phyloP scores from a whole-genome alignment of 2,329 filamentous ascomycete species.

The Tricladium varicosporioides region DNA sequence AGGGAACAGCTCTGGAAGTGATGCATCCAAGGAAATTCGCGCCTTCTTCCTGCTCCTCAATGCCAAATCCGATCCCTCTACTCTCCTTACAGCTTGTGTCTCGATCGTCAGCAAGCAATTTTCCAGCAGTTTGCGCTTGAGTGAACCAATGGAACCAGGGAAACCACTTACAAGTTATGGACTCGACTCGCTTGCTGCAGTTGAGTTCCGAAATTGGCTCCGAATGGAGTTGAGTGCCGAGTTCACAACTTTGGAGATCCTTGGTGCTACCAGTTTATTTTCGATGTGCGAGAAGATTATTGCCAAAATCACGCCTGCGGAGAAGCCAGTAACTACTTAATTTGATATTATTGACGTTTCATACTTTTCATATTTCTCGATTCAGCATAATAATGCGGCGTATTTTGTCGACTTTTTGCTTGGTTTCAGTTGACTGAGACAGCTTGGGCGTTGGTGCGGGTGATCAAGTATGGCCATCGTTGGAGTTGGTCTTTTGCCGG shows the following conservation, averaged over 20 bases:
- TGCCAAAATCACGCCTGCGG: conserved; percentile 1
- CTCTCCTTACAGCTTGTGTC: conserved; percentile 19
- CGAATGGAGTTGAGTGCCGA: conserved; percentile 38
- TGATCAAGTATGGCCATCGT: too few relatives aligned
- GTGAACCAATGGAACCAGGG: conserved; percentile 26
- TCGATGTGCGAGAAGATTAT: conserved; percentile 32
- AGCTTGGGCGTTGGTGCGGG: too few relatives aligned
- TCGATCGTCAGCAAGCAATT: conserved; percentile 27
- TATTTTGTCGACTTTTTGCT: too few relatives aligned
- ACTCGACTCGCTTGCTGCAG: conserved; percentile 51
- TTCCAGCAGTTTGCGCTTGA: conserved; percentile 26
- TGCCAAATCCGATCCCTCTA: conserved; percentile 17
- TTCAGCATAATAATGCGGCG: too few relatives aligned
- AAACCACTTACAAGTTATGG: conserved; percentile 23
- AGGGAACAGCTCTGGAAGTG: conserved; percentile 16
- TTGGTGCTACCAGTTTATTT: conserved; percentile 27
- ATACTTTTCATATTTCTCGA: too few relatives aligned
- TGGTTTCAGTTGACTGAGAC: too few relatives aligned
- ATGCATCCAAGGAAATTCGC: conserved; percentile 23
- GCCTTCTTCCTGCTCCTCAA: conserved; percentile 10
- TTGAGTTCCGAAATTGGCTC: conserved; percentile 50
- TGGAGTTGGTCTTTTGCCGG: too few relatives aligned
- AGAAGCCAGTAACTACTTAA: not conserved
- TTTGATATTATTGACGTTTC: too few relatives aligned
- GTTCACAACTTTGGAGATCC: conserved; percentile 32